Base-by-base conservation (phyloP, 768 basidiomycete species). In the Suillus fuscotomentosus region DNA sequence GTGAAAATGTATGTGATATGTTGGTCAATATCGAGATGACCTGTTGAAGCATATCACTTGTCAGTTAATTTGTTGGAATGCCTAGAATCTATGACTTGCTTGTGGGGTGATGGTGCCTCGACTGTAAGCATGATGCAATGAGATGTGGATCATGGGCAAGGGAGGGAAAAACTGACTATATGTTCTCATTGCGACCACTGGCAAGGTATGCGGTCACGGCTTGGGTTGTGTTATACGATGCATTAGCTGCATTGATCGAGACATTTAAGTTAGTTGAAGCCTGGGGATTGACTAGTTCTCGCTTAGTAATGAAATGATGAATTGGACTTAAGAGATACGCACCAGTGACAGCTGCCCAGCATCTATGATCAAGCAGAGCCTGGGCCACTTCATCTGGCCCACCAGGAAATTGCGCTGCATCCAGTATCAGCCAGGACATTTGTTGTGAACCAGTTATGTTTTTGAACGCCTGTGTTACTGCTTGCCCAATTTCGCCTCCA, bases 261-360 rank as follows among this genome's bases (percentile, higher is more conserved):
- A 71, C 63, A 14, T 72, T 68, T 2, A 84, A 73, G 53, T 76
- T 76, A 5, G 72, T 68, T 4, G 79, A 79, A 0, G 84, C 75
- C 20, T 76, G 79, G 6, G 74, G 63, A 64, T 83, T 82, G 47
- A 84, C 83, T 83, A 22, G 31, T 50, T 15, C 4, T 51, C 6
- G 14, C 65, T 36, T 24, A 67, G 60, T 27, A 3, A 20, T 42
- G 14, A n/a, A 27, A 41, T n/a, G 51, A 22, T 53, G 20, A 10
- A 50, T 36, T 43, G 27, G 60, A n/a, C 48, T 31, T 53, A 64
- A 64, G 53, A 43, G 57, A 39, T 24, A 75, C 82, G 67, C 68
- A 87, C 88, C 80, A 1, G 83, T 75, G 38, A 90, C 73, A 3
- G 83, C 86, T 3, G 75, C 78, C 88, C 88, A 90, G 15, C 77